Conservation (phyloP, 192 early-diverging fungal genomes). For the Pecoramyces ruminantium region DNA sequence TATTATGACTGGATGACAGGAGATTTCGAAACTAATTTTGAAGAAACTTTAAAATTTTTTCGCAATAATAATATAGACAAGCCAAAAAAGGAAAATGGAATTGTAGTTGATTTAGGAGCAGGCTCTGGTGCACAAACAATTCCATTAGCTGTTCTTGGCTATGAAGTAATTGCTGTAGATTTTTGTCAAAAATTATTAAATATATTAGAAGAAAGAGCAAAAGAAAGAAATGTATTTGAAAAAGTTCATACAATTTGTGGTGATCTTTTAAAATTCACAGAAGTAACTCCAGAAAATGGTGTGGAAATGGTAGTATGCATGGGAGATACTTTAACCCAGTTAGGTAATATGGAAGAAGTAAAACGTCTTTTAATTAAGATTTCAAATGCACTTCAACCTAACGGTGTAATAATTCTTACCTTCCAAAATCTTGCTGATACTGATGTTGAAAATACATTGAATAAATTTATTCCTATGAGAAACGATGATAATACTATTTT, state of each 20-base stretch:
- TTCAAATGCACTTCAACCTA: conserved; percentile 1
- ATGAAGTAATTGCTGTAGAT: conserved; percentile 10
- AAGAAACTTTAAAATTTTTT: conserved; percentile 3
- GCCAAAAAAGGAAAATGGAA: not conserved
- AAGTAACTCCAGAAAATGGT: not conserved
- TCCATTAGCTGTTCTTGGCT: conserved; percentile 5
- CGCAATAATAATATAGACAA: not conserved
- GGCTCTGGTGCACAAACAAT: conserved; percentile 16
- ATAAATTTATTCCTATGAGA: conserved; percentile 16
- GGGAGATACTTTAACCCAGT: conserved; percentile 16
- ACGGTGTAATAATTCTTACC: conserved; percentile 8
- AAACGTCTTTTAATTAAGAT: conserved; percentile 4
- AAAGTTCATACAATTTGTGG: conserved; percentile 3
- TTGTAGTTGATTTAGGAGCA: conserved; percentile 13
- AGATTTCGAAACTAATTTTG: conserved; percentile 4
- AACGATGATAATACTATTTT: conserved; percentile 14
- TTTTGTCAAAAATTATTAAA: conserved; percentile 6
- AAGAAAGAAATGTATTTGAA: not conserved
- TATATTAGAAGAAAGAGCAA: conserved; percentile 4
- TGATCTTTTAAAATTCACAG: conserved; percentile 10
- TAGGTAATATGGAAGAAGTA: conserved; percentile 10
- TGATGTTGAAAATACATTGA: conserved; percentile 1
- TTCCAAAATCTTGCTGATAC: conserved; percentile 9
- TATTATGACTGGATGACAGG: conserved; percentile 20
- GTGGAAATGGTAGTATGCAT: conserved; percentile 14